Conservation (phyloP, 805 yeast species). For the Suhomyces canberraensis region DNA sequence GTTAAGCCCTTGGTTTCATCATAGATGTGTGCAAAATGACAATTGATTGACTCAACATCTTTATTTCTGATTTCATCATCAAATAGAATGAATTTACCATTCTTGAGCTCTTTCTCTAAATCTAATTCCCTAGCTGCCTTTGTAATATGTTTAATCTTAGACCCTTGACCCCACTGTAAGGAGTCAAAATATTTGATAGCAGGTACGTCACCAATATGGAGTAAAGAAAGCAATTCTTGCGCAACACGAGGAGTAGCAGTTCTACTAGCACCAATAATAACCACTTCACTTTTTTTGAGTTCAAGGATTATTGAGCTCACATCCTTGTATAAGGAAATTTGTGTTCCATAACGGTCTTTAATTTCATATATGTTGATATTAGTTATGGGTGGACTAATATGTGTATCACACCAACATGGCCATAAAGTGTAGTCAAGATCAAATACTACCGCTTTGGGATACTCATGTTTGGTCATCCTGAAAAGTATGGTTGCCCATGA, state of each 20-base stretch:
- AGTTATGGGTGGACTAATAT: constrained; percentile 50
- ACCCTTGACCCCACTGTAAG: constrained; percentile 67
- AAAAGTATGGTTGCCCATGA: neutral
- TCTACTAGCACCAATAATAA: constrained; percentile 70
- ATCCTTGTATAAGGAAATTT: constrained; percentile 60
- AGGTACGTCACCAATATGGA: constrained; percentile 53
- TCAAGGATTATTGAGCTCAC: constrained; percentile 61
- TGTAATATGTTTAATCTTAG: constrained; percentile 55
- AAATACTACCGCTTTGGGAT: constrained; percentile 56
- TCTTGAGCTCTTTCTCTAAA: constrained; percentile 44
- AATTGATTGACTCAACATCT: constrained; percentile 72
- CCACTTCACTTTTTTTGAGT: constrained; percentile 45
- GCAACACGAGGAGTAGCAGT: constrained; percentile 83
- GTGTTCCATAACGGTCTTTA: constrained; percentile 53
- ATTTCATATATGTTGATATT: constrained; percentile 28
- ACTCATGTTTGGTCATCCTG: constrained; percentile 7
- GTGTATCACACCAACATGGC: constrained; percentile 86
- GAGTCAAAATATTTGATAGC: constrained; percentile 52
- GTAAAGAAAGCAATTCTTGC: constrained; percentile 50
- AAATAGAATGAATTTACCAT: constrained; percentile 46
- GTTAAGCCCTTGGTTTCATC: constrained; percentile 58
- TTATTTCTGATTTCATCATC: constrained; percentile 79
- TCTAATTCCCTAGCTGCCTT: constrained; percentile 47
- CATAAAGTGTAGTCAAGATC: constrained; percentile 76
- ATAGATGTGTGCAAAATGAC: constrained; percentile 61